Base-by-base conservation (phyloP, 2,329 filamentous ascomycete genomes). In the Zelopaecilomyces penicillatus region DNA sequence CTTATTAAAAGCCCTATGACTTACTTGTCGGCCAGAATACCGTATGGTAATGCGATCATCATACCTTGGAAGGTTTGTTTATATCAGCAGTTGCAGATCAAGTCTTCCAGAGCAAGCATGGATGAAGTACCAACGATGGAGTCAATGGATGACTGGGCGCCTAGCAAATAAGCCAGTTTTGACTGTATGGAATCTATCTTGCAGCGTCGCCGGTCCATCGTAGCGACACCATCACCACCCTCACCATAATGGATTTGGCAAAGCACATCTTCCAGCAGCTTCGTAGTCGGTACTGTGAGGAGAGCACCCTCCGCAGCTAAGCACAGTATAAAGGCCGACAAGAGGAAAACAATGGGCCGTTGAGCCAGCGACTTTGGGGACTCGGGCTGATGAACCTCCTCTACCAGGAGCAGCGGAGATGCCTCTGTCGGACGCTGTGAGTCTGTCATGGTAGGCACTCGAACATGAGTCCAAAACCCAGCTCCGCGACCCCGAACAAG, bases 31-130 rank as follows among this genome's bases (percentile, higher is more conserved):
- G 41, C 41, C 4, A 43, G 34, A 5, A 43, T 12, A 6, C 41
- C 41, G 27, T 43, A 43, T 30, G 41, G 41, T 6, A 43, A 9
- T n/a, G 40, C 33, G 10, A 43, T n/a, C 28, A 43, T 27, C 6
- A 43, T 19, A 11, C 9, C 41, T 34, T 43, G 12, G 8, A 35
- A 12, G 32, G 9, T 12, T 12, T 9, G 32, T 34, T 12, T 9
- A 34, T 12, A 34, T 19, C 19, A 34, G 9, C 32, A 9, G 12
- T 34, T 34, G 9, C 9, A 34, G 8, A 34, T 34, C 12, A 9
- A 34, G 8, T 9, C 8, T 34, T 34, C 12, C 8, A 34, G 32
- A 12, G 12, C 9, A 34, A 34, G 9, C 32, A 9, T 9, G 32
- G 9, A 9, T 12, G 32, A 34, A 9, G 8, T 12, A 34, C 32